Conservation (phyloP, 2,329 filamentous ascomycete genomes). For the Nothophoma quercina region DNA sequence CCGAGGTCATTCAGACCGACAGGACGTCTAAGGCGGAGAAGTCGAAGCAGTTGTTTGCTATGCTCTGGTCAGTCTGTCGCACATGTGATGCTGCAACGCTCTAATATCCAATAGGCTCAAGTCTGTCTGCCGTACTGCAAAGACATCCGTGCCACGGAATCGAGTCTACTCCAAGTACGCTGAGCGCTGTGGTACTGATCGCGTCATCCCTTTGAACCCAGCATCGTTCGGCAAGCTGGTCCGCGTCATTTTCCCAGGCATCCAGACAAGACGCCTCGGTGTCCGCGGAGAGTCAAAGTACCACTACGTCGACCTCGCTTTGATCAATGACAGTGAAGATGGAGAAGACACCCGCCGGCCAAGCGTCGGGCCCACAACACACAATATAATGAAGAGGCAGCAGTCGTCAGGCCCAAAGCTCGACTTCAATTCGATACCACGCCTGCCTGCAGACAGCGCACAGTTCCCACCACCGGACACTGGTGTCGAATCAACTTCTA, state of each 20-base stretch:
- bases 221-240: constrained; percentile 98
- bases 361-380: constrained; percentile 31
- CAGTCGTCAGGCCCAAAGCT: constrained; percentile 42
- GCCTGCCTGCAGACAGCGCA: constrained; percentile 58
- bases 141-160: constrained; percentile 88
- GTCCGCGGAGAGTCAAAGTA: constrained; percentile 98
- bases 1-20: constrained; percentile 79
- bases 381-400: constrained; percentile 40
- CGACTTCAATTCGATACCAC: constrained; percentile 53
- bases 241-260: constrained; percentile 91
- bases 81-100: constrained; percentile 3
- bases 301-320: constrained; percentile 74
- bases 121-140: constrained; percentile 72
- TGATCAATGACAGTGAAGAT: constrained; percentile 55
- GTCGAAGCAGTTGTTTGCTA: constrained; percentile 84
- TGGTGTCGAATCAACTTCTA: constrained; percentile 38
- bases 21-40: constrained; percentile 82
- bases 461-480: constrained; percentile 52
- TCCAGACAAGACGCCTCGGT: constrained; percentile 89
- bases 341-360: constrained; percentile 33
- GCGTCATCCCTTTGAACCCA: constrained; percentile 93
- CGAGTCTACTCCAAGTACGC: constrained; percentile 96
- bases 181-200: constrained; percentile 87
- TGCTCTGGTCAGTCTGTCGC: constrained; percentile 73
- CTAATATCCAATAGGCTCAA: constrained; percentile 68